Evolutionary conservation across 345 rosid species (phyloP).

Genomic region (Abelmoschus esculentus): DNA sequence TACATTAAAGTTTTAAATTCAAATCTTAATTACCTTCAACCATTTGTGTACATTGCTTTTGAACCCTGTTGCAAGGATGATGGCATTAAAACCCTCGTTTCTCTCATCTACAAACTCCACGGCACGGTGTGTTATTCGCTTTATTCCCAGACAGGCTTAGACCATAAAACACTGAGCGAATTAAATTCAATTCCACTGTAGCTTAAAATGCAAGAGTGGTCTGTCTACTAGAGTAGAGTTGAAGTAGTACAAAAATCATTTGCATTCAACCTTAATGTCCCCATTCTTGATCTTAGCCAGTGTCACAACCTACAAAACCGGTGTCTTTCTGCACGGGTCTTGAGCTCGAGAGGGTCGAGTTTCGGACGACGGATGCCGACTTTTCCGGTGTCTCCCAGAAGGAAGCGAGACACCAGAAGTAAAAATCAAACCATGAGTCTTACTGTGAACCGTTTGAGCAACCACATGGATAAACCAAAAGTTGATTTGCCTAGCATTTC

Average conservation of each 20-base stretch:
- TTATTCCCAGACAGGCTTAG: constrained; percentile 54
- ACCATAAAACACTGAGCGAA: neutral
- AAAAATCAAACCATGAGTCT: constrained; percentile 54
- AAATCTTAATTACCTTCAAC: constrained; percentile 52
- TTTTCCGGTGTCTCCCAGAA: constrained; percentile 57
- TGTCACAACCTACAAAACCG: constrained; percentile 75
- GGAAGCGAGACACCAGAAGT: constrained; percentile 40
- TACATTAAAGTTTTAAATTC: too few species aligned
- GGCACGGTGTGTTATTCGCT: constrained; percentile 31
- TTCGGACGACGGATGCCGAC: constrained; percentile 62
- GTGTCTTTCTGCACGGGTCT: constrained; percentile 66
- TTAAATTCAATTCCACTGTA: too few species aligned
- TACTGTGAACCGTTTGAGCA: constrained; percentile 65
- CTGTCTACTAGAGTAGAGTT: neutral
- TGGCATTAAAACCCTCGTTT: constrained; percentile 51
- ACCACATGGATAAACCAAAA: too few species aligned
- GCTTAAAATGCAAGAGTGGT: neutral
- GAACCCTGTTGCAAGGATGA: constrained; percentile 79
- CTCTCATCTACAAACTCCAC: constrained; percentile 74
- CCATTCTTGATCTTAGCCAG: constrained; percentile 62
- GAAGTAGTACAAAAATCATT: too few species aligned
- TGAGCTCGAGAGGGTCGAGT: constrained; percentile 72
- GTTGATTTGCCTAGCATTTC: too few species aligned
- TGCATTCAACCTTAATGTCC: constrained; percentile 50
- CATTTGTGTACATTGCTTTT: constrained; percentile 74